Conservation (phyloP, 495 filamentous ascomycete genomes). For the Tuber calosporum region DNA sequence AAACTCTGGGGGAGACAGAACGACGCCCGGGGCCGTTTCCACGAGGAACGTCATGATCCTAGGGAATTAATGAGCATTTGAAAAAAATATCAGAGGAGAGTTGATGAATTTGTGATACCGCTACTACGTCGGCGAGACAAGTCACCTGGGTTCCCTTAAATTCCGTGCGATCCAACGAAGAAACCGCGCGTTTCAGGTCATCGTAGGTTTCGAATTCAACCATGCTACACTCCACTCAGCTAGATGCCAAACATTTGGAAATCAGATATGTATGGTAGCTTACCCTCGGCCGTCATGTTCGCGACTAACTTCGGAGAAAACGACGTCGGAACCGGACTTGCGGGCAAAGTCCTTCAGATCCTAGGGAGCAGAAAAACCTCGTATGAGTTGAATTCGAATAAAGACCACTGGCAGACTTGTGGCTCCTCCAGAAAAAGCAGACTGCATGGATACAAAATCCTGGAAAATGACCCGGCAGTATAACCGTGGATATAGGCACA, state of each 20-base stretch:
- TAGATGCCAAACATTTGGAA: background rate
- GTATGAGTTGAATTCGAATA: slow-evolving; percentile 55
- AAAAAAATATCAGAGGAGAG: background rate
- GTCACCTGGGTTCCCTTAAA: slow-evolving; percentile 81
- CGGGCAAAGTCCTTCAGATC: slow-evolving; percentile 99
- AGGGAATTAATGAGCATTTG: slow-evolving; percentile 4
- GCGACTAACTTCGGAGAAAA: slow-evolving; percentile 93
- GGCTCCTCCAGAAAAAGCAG: slow-evolving; percentile 43
- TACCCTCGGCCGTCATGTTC: slow-evolving; percentile 91
- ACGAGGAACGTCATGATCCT: slow-evolving; percentile 31
- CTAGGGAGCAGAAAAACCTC: slow-evolving; percentile 56
- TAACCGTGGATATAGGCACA: slow-evolving; percentile 31
- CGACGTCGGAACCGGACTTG: slow-evolving; percentile 91
- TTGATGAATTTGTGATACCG: slow-evolving; percentile 3
- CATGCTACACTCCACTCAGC: slow-evolving; percentile 58
- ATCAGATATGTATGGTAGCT: slow-evolving; percentile 43
- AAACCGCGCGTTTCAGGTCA: slow-evolving; percentile 81
- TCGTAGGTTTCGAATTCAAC: slow-evolving; percentile 93
- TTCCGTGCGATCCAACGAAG: slow-evolving; percentile 83
- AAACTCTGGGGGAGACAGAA: slow-evolving; percentile 38
- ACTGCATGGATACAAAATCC: slow-evolving; percentile 37
- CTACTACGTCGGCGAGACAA: slow-evolving; percentile 73
- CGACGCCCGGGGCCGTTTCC: slow-evolving; percentile 38
- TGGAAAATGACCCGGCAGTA: slow-evolving; percentile 40
- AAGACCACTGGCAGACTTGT: slow-evolving; percentile 36